Percentiles rank a stretch among this genome's conserved stretches.
Conservation (phyloP, 2,329 filamentous ascomycete genomes). For the Aureobasidium namibiae region DNA sequence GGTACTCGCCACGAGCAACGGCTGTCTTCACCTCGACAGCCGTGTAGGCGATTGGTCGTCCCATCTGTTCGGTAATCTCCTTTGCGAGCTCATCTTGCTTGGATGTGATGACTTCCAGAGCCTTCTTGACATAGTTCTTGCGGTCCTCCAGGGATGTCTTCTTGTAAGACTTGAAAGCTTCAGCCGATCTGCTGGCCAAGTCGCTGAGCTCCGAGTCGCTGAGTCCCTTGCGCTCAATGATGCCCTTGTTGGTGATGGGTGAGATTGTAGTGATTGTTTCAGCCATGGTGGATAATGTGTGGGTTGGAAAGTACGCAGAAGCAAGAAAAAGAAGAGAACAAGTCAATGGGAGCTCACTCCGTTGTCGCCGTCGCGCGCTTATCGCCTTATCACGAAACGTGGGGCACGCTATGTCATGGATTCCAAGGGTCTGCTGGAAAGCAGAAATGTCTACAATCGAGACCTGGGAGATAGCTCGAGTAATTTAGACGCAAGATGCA, state of each 20-base stretch:
- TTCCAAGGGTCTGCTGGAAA: neutral
- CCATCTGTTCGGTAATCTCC: conserved; percentile 92
- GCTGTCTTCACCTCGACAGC: conserved; percentile 78
- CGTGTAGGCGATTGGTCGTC: conserved; percentile 80
- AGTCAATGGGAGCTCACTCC: neutral
- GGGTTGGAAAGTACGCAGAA: neutral
- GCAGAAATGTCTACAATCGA: neutral
- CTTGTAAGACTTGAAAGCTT: conserved; percentile 69
- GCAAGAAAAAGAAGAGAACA: neutral
- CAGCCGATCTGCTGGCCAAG: conserved; percentile 62
- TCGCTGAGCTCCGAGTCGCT: conserved; percentile 60
- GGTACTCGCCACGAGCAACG: conserved; percentile 74
- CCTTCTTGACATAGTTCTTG: conserved; percentile 72
- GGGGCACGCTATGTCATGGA: neutral
- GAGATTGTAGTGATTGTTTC: conserved; percentile 72
- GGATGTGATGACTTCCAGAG: conserved; percentile 60
- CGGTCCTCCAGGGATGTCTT: conserved; percentile 67
- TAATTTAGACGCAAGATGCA: too few species aligned
- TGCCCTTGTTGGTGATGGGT: conserved; percentile 75
- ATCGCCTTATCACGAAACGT: neutral
- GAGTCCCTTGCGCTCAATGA: conserved; percentile 70
- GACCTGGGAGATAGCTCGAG: too few species aligned
- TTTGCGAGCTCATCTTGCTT: conserved; percentile 72
- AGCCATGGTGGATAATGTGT: conserved; percentile 35
- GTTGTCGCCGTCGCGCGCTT: neutral